Conservation (phyloP, 441 rosid species). For the Metrosideros polymorpha region DNA sequence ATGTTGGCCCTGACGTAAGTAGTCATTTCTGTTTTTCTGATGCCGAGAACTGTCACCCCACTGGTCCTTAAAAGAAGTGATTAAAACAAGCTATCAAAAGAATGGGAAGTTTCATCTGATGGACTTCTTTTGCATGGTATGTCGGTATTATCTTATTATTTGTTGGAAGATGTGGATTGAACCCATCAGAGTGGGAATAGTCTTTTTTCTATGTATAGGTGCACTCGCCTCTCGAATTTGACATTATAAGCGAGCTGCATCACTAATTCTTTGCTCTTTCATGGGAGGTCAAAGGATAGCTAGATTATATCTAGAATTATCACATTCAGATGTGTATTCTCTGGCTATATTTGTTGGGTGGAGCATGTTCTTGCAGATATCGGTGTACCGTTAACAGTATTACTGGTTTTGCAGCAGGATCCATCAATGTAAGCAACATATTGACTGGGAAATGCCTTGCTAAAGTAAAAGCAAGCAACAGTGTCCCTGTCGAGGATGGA, state of each 20-base stretch:
- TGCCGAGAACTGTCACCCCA: neutral
- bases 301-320: neutral
- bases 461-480: constrained; percentile 1
- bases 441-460: constrained; percentile 13
- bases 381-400: neutral
- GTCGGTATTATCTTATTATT: neutral
- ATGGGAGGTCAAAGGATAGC: neutral
- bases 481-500: neutral
- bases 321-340: neutral
- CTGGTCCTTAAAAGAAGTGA: neutral
- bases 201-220: neutral
- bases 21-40: neutral
- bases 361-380: neutral
- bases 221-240: neutral
- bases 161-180: neutral
- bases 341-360: neutral
- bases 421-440: constrained; percentile 8
- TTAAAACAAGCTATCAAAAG: neutral
- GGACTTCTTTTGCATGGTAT: neutral
- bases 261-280: neutral
- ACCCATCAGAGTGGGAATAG: neutral
- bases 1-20: neutral
- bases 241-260: neutral
- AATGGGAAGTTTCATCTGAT: neutral
- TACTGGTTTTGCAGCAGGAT: neutral